These are phyloP conservation scores for Westerdykella sp. DNA, from an alignment of 2,329 filamentous ascomycete genomes.

Conservation along the genomic window DNA sequence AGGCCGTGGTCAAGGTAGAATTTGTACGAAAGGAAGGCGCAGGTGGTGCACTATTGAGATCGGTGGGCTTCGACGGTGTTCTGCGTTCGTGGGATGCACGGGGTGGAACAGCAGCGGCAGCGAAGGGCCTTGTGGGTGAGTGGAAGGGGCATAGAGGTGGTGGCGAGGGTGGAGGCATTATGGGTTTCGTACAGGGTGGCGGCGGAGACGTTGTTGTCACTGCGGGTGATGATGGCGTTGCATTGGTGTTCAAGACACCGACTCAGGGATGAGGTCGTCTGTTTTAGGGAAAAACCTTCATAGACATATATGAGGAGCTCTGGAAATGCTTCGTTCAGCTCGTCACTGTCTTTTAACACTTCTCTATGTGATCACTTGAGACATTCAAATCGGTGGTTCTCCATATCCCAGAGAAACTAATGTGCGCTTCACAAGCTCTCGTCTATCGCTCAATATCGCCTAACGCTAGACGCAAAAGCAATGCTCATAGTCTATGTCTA, in stretches of 20 bases:
- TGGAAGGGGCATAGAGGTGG: slow-evolving; percentile 86
- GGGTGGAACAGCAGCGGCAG: slow-evolving; percentile 60
- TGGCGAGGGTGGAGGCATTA: slow-evolving; percentile 78
- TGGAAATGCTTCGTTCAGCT: too few relatives aligned
- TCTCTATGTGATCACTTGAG: too few relatives aligned
- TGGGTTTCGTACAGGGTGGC: slow-evolving; percentile 80
- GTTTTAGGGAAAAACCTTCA: neutral
- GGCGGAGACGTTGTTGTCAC: slow-evolving; percentile 69
- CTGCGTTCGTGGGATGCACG: slow-evolving; percentile 80
- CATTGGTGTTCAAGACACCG: slow-evolving; percentile 4
- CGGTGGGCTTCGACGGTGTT: slow-evolving; percentile 86
- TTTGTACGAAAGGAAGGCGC: slow-evolving; percentile 56
- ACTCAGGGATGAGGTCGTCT: neutral
- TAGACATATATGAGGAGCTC: too few relatives aligned
- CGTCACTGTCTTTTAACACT: too few relatives aligned
- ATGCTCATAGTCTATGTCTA: too few relatives aligned
- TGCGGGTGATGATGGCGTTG: slow-evolving; percentile 69
- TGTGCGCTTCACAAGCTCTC: too few relatives aligned
- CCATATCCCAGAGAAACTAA: too few relatives aligned
- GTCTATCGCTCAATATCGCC: too few relatives aligned
- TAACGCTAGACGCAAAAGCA: too few relatives aligned
- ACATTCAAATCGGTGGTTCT: too few relatives aligned
- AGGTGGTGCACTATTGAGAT: slow-evolving; percentile 67
- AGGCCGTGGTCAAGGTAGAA: slow-evolving; percentile 86
- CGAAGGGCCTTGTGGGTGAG: slow-evolving; percentile 69